Evolutionary conservation across 176 grass and related monocot genomes (phyloP).

Genomic region (Otatea glauca): DNA sequence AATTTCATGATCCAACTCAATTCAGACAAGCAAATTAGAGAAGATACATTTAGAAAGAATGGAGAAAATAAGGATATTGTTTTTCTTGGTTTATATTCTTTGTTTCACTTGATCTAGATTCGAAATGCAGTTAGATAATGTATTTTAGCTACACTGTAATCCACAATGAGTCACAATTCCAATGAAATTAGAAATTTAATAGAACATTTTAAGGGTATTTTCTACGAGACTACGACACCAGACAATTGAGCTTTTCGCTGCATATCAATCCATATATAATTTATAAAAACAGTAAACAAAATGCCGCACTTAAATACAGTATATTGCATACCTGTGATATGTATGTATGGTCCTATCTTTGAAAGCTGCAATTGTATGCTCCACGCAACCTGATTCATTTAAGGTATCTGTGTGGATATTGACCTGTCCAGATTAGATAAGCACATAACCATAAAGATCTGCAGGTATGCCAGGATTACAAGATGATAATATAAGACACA

Average conservation of each 20-base stretch:
- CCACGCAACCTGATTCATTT: slow-evolving; percentile 96
- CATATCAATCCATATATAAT: slow-evolving; percentile 23
- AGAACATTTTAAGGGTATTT: slow-evolving; percentile 5
- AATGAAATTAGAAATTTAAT: not conserved
- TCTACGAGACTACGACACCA: slow-evolving; percentile 17
- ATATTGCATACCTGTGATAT: slow-evolving; percentile 83
- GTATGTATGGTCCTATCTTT: slow-evolving; percentile 95
- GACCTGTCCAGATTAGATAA: slow-evolving; percentile 66
- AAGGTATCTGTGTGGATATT: slow-evolving; percentile 98
- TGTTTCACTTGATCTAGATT: slow-evolving; percentile 5
- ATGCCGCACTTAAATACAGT: not conserved
- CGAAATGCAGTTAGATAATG: not conserved
- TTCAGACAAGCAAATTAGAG: too few species aligned
- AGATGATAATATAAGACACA: slow-evolving; percentile 39
- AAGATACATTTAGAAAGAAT: too few species aligned
- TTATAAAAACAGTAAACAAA: not conserved
- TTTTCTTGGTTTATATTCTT: not conserved
- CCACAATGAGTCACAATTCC: not conserved
- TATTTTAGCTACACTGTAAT: slow-evolving; percentile 1
- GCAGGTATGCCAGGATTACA: not conserved
- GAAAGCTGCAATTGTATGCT: slow-evolving; percentile 94
- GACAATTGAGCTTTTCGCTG: not conserved
- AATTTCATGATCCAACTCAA: too few species aligned
- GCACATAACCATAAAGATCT: slow-evolving; percentile 20
- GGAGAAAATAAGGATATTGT: too few species aligned